A percentile compares a stretch with the other conserved stretches of the same genome.
These are phyloP conservation scores for Fraxinus sp. DNA, from an alignment of 305 asterid genomes.

Conservation along the genomic window DNA sequence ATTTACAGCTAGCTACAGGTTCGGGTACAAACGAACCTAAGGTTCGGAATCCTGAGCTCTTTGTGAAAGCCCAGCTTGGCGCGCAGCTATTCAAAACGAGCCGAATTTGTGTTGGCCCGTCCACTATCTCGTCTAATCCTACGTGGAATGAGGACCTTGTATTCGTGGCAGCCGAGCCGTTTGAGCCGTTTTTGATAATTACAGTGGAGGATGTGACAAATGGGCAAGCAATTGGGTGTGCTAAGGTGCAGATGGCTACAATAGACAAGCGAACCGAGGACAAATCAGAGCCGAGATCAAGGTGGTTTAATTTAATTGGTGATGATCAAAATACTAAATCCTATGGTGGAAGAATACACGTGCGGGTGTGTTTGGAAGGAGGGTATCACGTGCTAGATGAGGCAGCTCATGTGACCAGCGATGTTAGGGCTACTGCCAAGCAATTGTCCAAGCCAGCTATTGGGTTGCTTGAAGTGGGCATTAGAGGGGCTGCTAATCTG, in stretches of 20 bases:
- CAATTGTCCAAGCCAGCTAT: constrained; percentile 73
- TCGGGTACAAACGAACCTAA: constrained; percentile 49
- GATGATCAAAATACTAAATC: constrained; percentile 47
- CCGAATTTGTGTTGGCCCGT: constrained; percentile 49
- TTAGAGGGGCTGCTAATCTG: constrained; percentile 70
- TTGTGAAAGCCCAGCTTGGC: constrained; percentile 82
- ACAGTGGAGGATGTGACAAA: constrained; percentile 70
- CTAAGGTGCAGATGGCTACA: constrained; percentile 66
- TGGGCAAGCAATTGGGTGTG: constrained; percentile 55
- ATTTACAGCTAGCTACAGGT: constrained; percentile 61
- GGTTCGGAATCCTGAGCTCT: constrained; percentile 67
- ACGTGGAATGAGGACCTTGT: constrained; percentile 89
- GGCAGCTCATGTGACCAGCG: constrained; percentile 89
- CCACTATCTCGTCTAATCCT: constrained; percentile 51
- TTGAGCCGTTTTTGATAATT: constrained; percentile 71
- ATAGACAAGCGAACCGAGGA: constrained; percentile 77
- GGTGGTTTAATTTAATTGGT: constrained; percentile 70
- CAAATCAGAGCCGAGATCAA: constrained; percentile 68
- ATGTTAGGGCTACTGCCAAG: constrained; percentile 71
- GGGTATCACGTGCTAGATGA: constrained; percentile 97
- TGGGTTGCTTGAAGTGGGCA: constrained; percentile 80
- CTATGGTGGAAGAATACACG: constrained; percentile 80
- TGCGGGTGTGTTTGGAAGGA: constrained; percentile 74
- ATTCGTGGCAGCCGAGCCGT: constrained; percentile 94
- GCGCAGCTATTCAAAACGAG: constrained; percentile 81